Evolutionary conservation across 2,329 filamentous ascomycete species (phyloP).

Genomic region (Diaporthe destruens): DNA sequence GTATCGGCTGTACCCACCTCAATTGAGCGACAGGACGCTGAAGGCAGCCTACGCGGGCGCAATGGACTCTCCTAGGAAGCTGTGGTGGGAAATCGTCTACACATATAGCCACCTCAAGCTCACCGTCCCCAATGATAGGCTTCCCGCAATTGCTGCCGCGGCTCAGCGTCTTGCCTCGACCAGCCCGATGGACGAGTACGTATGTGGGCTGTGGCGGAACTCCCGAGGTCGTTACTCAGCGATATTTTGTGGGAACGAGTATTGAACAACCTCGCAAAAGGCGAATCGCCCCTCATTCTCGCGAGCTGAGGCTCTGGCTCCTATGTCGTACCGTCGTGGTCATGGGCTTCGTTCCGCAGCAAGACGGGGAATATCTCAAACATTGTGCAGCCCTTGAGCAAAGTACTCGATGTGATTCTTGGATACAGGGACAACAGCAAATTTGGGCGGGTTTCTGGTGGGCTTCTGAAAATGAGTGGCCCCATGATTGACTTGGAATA

Average conservation of each 20-base stretch:
- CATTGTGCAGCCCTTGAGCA: constrained; percentile 16
- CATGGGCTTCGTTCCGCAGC: constrained; percentile 8
- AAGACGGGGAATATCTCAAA: constrained; percentile 13
- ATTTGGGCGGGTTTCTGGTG: constrained; percentile 1
- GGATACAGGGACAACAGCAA: constrained; percentile 4
- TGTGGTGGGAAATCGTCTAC: constrained; percentile 2
- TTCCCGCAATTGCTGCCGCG: constrained; percentile 15
- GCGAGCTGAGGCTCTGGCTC: not conserved
- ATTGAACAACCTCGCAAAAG: not conserved
- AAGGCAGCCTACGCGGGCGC: not conserved
- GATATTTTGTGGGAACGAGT: constrained; percentile 21
- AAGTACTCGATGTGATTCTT: not conserved
- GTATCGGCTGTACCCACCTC: constrained; percentile 1
- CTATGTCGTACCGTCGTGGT: constrained; percentile 15
- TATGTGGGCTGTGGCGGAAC: constrained; percentile 17
- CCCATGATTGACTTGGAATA: not conserved
- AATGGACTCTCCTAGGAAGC: not conserved
- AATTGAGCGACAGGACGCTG: not conserved
- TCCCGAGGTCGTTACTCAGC: constrained; percentile 13
- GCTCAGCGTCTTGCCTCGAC: not conserved
- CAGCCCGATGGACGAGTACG: constrained; percentile 7
- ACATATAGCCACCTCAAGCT: constrained; percentile 21
- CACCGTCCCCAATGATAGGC: constrained; percentile 2
- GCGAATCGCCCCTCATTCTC: not conserved
- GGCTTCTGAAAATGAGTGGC: not conserved